Evolutionary conservation across 2,329 filamentous ascomycete genomes (phyloP), one percentile per base, ranked within the genome.

Genomic region (Cordyceps javanica): DNA sequence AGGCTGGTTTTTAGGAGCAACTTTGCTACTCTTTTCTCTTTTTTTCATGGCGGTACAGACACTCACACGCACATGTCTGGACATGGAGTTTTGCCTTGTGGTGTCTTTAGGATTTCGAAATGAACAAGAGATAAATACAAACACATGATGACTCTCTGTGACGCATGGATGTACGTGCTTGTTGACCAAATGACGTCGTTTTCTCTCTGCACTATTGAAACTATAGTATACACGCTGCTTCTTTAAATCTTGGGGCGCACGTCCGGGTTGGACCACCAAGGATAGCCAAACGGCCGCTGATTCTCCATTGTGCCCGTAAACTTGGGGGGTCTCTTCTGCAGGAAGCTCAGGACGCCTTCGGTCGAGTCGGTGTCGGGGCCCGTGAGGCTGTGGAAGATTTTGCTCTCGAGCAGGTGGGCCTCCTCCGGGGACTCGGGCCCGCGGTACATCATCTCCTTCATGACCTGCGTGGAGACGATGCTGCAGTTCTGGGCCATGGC

Each of bases 371-470:
- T 60, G 10, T 71, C 81, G 10, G 72, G 73, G 69, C 85, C 85
- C 59, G 49, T 58, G 11, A 88, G 59, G 62, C 86, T 82, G 65
- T 79, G 81, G 57, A 88, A 75, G n/a, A 89, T 69, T 60, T 75
- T 78, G 62, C 80, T 84, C 71, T 92, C 88, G 30, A 91, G 72
- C 62, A 90, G 69, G 73, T 90, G 87, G 56, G 87, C 82, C 51
- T 78, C 86, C 72, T 92, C 89, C 0, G 87, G 81, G 23, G 78
- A 82, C 19, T 72, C 75, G 0, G 77, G 75, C 36, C 78, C 77
- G 30, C 82, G 73, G 63, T 80, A 90, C 75, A 91, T 85, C 74
- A 92, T 70, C 65, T 90, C 88, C 66, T 82, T 81, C 81, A 89
- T 91, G 57, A 90, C 66, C 62, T 82, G 78, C 9, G 81, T 82